These are phyloP conservation scores for Laburnicola sp. DNA, from an alignment of 2,329 filamentous ascomycete genomes.

Conservation along the genomic window DNA sequence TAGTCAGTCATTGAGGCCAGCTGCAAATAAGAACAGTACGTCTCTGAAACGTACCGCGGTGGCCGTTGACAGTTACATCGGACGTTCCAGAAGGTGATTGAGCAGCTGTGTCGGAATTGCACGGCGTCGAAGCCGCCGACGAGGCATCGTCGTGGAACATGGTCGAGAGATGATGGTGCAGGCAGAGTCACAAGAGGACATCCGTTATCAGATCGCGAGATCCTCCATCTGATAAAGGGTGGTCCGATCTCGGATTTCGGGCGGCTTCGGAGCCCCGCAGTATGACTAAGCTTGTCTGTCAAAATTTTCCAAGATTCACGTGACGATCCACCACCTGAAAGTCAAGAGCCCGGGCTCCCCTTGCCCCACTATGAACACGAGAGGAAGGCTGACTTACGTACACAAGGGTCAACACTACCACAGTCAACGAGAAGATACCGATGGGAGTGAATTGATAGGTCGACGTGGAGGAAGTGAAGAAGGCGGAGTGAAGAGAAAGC, in stretches of 20 bases:
- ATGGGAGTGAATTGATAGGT: no score
- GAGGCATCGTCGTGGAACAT: conserved; percentile 24
- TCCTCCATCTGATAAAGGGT: conserved; percentile 3
- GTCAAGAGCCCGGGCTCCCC: no score
- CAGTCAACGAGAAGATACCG: background rate
- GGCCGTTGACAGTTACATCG: background rate
- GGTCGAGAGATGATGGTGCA: conserved; percentile 13
- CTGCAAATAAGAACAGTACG: background rate
- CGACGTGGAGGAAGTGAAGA: no score
- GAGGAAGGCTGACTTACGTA: no score
- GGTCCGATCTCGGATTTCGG: conserved; percentile 17
- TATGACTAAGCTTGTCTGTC: no score
- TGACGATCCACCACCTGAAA: no score
- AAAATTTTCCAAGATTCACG: no score
- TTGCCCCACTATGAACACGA: no score
- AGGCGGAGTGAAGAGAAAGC: no score
- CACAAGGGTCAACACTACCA: background rate
- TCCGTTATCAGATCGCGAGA: conserved; percentile 31
- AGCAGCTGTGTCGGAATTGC: conserved; percentile 4
- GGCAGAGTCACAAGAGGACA: conserved; percentile 21
- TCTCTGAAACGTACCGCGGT: conserved; percentile 15
- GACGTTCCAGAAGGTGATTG: conserved; percentile 10
- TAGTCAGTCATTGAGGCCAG: background rate
- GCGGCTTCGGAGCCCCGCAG: background rate
- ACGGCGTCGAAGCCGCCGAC: background rate